Base-by-base conservation (phyloP, 345 rosid genomes). In the Gossypium thurberi region DNA sequence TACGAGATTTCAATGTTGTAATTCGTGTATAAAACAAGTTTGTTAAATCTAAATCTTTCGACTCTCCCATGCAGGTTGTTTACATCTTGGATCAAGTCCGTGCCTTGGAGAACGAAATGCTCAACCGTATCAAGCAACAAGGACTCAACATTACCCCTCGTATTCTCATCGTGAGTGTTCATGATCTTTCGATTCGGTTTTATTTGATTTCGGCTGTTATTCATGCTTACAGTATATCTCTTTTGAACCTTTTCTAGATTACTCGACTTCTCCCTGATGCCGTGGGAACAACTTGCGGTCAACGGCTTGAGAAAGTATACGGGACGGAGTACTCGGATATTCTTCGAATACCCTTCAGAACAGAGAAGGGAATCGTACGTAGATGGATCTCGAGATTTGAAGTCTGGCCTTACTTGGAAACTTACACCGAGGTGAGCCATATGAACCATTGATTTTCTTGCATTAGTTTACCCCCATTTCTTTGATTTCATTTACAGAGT, bases 51-150 rank as follows among this genome's bases (percentile, higher is more conserved):
- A 20, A 11, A 47, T 72, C 69, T 21, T 18, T 14, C 17, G 8
- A 18, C 43, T 33, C 4, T 26, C 64, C 47, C 33, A 21, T 70
- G 40, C 47, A 92, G 97, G 93, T 94, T 82, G 98, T 94, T 48
- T 94, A 94, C 81, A 94, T 94, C 81, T 80, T 94, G 81, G 98
- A 94, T 85, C 98, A 94, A 90, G 98, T 94, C 46, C 98, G 98
- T 28, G 98, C 98, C 42, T 50, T 94, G 61, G 98, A 94, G 84
- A 83, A 74, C 1, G 98, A 94, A 77, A 94, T 94, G 98, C 90
- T 94, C 71, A 86, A 66, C 33, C 97, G 98, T 14, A 91, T 94
- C 46, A 86, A 90, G 85, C 87, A 87, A 47, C 98, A 94, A 83
- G 98, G 98, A 71, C 94, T 94, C 50, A 89, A 90, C 66, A 82